Percentiles rank a stretch among this genome's conserved stretches.
Evolutionary conservation across 140 eudicot species (phyloP).

Genomic region (Stevia rebaudiana): DNA sequence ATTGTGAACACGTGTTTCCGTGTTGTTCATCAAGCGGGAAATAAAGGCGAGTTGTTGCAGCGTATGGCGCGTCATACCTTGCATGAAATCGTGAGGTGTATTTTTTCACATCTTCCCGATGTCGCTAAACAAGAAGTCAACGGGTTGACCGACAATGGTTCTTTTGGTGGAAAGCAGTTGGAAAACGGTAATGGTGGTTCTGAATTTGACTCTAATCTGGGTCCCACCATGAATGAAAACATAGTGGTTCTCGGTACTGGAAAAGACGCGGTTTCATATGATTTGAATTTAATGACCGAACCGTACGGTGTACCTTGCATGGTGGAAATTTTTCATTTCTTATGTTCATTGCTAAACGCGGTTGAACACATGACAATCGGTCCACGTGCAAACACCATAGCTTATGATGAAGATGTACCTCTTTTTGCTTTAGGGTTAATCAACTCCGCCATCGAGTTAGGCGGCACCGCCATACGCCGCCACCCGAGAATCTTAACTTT

Average conservation of each 20-base stretch:
- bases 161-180: slow-evolving; percentile 36
- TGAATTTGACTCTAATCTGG: slow-evolving; percentile 53
- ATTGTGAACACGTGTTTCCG: slow-evolving; percentile 83
- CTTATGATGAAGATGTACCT: slow-evolving; percentile 90
- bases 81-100: slow-evolving; percentile 85
- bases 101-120: slow-evolving; percentile 69
- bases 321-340: slow-evolving; percentile 90
- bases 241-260: slow-evolving; percentile 48
- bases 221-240: slow-evolving; percentile 50
- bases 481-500: slow-evolving; percentile 77
- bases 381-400: slow-evolving; percentile 58
- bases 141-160: slow-evolving; percentile 34
- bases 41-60: slow-evolving; percentile 74
- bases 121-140: slow-evolving; percentile 53
- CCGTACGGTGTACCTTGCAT: slow-evolving; percentile 97
- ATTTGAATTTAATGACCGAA: slow-evolving; percentile 66
- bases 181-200: slow-evolving; percentile 67
- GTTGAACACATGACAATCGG: slow-evolving; percentile 70
- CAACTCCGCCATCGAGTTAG: slow-evolving; percentile 84
- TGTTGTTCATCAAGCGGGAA: slow-evolving; percentile 76
- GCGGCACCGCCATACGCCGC: slow-evolving; percentile 63
- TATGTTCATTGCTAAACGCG: slow-evolving; percentile 79
- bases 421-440: slow-evolving; percentile 76
- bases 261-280: slow-evolving; percentile 65
- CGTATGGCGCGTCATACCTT: slow-evolving; percentile 77